phyloP scores from a whole-genome alignment of 2,329 filamentous ascomycete species.

The Fusarium dimerum region DNA sequence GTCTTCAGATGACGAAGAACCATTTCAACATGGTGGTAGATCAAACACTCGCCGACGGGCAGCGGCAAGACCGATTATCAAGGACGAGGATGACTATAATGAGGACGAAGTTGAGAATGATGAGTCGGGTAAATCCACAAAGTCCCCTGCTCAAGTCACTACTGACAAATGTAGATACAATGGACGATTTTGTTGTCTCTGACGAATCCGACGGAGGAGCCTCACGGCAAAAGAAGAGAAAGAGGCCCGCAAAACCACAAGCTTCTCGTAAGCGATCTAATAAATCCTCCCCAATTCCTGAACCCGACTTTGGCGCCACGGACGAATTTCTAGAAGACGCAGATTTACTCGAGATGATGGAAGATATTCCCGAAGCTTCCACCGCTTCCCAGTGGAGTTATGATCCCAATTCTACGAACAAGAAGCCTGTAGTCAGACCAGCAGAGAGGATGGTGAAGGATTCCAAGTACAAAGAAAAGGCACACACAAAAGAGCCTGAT shows the following conservation, averaged over 20 bases:
- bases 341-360: conserved; percentile 43
- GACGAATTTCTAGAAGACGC: conserved; percentile 55
- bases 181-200: conserved; percentile 84
- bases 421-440: conserved; percentile 37
- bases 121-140: conserved; percentile 52
- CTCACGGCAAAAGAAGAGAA: conserved; percentile 69
- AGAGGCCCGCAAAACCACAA: conserved; percentile 59
- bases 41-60: conserved; percentile 41
- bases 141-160: not conserved
- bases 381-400: conserved; percentile 82
- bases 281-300: conserved; percentile 42
- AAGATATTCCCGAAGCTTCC: conserved; percentile 61
- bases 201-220: conserved; percentile 77
- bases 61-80: conserved; percentile 59
- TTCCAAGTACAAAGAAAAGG: conserved; percentile 60
- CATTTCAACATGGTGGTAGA: conserved; percentile 54
- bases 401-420: conserved; percentile 49
- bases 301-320: conserved; percentile 25
- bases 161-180: conserved; percentile 53
- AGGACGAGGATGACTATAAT: conserved; percentile 72
- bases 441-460: conserved; percentile 30
- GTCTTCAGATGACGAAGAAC: conserved; percentile 77
- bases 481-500: conserved; percentile 79
- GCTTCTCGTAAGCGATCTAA: conserved; percentile 64
- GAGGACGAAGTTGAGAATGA: conserved; percentile 63